A percentile compares a stretch with the other conserved stretches of the same genome.
These are phyloP conservation scores for Camelina neglecta DNA, from an alignment of 345 rosid genomes.

Conservation along the genomic window DNA sequence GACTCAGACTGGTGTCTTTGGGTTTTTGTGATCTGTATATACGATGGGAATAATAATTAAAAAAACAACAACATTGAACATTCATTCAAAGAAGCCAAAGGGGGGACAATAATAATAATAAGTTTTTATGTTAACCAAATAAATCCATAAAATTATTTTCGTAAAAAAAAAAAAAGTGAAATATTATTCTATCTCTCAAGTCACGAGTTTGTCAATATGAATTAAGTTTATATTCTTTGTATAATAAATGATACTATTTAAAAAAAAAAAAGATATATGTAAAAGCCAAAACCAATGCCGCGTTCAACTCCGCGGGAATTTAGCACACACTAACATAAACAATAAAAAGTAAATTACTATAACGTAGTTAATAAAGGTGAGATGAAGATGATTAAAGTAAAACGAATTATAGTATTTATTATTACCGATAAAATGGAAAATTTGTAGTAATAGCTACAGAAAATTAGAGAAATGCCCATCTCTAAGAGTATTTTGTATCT, in stretches of 20 bases:
- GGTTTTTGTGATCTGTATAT: slow-evolving; percentile 28
- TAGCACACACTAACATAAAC: not conserved
- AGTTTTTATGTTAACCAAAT: too few species aligned
- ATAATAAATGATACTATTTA: not conserved
- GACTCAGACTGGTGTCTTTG: not conserved
- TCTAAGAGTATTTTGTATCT: slow-evolving; percentile 19
- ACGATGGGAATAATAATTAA: slow-evolving; percentile 20
- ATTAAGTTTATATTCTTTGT: not conserved
- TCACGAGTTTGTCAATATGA: slow-evolving; percentile 32
- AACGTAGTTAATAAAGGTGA: not conserved
- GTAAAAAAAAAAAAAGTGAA: too few species aligned
- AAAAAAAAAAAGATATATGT: not conserved
- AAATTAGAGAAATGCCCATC: slow-evolving; percentile 22
- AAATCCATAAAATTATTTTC: too few species aligned
- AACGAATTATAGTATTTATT: not conserved
- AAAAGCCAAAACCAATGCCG: slow-evolving; percentile 58
- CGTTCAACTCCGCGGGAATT: slow-evolving; percentile 54
- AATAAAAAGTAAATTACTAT: not conserved
- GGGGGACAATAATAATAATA: not conserved
- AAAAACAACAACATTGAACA: slow-evolving; percentile 23
- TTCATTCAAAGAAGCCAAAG: slow-evolving; percentile 36
- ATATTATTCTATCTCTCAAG: slow-evolving; percentile 4
- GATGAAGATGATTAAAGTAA: not conserved
- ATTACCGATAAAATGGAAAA: not conserved
- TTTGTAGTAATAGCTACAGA: not conserved